Conservation (phyloP, 768 basidiomycete species). For the Galerina marginata region DNA sequence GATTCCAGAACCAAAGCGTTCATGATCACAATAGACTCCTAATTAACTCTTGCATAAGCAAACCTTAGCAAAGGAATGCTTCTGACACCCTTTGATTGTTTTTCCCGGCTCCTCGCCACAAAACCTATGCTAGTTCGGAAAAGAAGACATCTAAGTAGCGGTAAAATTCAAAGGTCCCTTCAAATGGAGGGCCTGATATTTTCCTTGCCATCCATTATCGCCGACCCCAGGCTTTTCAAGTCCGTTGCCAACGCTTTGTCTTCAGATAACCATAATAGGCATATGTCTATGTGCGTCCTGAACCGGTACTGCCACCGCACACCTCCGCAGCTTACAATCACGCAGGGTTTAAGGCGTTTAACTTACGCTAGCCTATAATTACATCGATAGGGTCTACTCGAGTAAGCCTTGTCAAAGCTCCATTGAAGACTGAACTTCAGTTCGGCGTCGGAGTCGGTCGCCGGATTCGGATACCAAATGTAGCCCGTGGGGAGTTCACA, state of each 20-base stretch:
- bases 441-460: conserved; percentile 1
- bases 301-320: background rate
- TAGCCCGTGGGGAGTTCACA: conserved; percentile 1
- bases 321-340: conserved; percentile 2
- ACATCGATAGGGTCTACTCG: conserved; percentile 2
- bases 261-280: background rate
- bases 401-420: background rate
- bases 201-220: background rate
- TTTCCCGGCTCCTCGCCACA: too few species aligned
- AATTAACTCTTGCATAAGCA: too few species aligned
- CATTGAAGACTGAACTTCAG: conserved; percentile 1
- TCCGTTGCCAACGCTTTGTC: conserved; percentile 4
- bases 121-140: too few species aligned
- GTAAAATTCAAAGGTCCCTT: too few species aligned
- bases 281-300: background rate
- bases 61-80: too few species aligned
- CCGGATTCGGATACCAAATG: background rate
- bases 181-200: background rate
- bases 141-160: too few species aligned
- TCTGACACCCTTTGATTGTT: too few species aligned
- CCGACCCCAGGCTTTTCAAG: background rate
- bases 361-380: conserved; percentile 4
- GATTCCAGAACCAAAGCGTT: too few species aligned
- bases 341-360: conserved; percentile 7
- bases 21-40: too few species aligned